Evolutionary conservation across 177 flowering plant species (phyloP).

Genomic region (Tripterygium wilfordii): DNA sequence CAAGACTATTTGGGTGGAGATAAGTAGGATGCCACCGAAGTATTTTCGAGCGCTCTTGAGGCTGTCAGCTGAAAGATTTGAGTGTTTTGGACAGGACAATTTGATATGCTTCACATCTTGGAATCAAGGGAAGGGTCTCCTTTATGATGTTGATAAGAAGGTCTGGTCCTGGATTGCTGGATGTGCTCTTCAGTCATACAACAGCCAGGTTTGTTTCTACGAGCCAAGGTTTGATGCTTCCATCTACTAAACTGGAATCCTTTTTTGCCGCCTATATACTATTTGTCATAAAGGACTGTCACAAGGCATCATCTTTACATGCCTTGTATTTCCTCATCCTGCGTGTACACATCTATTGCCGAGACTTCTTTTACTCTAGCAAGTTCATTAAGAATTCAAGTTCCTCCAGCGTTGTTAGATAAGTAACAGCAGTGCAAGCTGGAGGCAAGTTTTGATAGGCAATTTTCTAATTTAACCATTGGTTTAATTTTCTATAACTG

Average conservation of each 20-base stretch:
- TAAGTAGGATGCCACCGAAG: conserved; percentile 86
- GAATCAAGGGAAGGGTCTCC: conserved; percentile 94
- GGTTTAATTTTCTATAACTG: too few relatives aligned
- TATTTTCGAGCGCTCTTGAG: conserved; percentile 76
- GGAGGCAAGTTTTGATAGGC: too few relatives aligned
- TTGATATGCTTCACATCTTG: conserved; percentile 94
- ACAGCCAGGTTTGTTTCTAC: conserved; percentile 87
- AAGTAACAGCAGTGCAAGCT: too few relatives aligned
- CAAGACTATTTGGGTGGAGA: conserved; percentile 68
- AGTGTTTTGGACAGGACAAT: conserved; percentile 96
- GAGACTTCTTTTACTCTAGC: too few relatives aligned
- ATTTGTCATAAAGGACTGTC: too few relatives aligned
- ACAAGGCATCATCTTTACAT: too few relatives aligned
- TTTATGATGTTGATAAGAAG: conserved; percentile 83
- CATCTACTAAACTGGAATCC: conserved; percentile 30
- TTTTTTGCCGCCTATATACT: too few relatives aligned
- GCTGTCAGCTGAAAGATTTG: conserved; percentile 92
- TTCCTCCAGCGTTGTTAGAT: too few relatives aligned
- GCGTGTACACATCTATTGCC: too few relatives aligned
- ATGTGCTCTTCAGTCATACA: conserved; percentile 84
- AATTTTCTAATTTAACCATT: too few relatives aligned
- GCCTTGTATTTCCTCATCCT: too few relatives aligned
- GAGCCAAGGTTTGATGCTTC: conserved; percentile 95
- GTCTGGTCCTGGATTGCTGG: conserved; percentile 97
- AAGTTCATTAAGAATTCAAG: too few relatives aligned